Evolutionary conservation across 1,284 basidiomycete genomes (phyloP), one percentile per base, ranked within the genome.

Genomic region (Butyriboletus appendiculatus): DNA sequence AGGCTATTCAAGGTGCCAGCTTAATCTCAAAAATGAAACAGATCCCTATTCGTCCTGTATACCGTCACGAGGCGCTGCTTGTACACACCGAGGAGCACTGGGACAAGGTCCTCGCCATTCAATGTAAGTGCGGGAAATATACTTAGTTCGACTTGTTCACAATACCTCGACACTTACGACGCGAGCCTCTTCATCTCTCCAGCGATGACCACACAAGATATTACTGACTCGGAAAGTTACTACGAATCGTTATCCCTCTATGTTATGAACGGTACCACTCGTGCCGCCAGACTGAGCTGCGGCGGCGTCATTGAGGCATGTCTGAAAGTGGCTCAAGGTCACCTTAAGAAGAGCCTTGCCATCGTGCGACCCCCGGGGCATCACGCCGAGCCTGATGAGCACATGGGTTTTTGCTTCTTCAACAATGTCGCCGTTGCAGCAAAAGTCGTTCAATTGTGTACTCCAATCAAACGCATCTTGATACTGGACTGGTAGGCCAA

Each of bases 401-500:
- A 94, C 65, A 98, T 98, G 92, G 97, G 97, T 1, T 99, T 99
- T 73, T 99, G 97, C 73, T 96, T 99, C 76, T 98, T 94, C 77
- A 99, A 99, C 73, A 99, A 99, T 64, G 96, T 97, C 20, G 91
- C 96, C 2, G 90, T 99, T 7, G 96, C 96, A 1, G 83, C 92
- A 43, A 85, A 81, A 70, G 95, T 90, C 34, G 82, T 87, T 30
- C 92, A 89, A 64, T 77, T 87, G 56, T 66, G 79, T 41, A 90
- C 89, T 0, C 68, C 81, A 3, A 75, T 90, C 50, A 90, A 86
- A 68, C 92, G 84, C 65, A 86, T 99, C 15, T 69, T 99, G 62
- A 98, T 99, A 64, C 75, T 99, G 15, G 96, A 99, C 68, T 99
- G 97, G 96, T 96, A 67, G 66, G 88, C 74, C 32, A 42, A 24